Conservation (phyloP, 139 green algal genomes). For the Axilococcus clingmanii region DNA sequence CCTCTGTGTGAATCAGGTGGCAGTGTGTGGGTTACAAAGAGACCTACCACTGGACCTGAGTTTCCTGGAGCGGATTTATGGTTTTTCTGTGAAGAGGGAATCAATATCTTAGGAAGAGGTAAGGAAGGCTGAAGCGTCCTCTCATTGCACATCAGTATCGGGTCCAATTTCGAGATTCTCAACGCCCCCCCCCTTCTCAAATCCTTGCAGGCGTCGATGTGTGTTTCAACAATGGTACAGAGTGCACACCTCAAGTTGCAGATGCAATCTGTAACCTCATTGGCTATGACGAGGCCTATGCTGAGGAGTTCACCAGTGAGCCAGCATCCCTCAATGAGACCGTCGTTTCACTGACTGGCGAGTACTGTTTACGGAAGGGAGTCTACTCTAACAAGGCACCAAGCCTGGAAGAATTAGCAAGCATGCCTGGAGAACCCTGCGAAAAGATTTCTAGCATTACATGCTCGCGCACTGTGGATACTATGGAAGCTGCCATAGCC, state of each 20-base stretch:
- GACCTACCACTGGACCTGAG: not conserved
- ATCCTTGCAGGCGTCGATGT: not conserved
- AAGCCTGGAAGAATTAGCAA: not conserved
- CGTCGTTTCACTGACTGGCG: not conserved
- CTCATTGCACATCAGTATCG: no score
- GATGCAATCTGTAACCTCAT: constrained; percentile 1
- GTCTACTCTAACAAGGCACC: not conserved
- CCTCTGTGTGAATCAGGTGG: constrained; percentile 2
- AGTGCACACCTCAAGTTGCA: constrained; percentile 1
- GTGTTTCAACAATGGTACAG: not conserved
- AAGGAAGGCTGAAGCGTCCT: not conserved
- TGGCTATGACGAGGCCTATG: not conserved
- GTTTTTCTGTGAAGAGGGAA: constrained; percentile 4
- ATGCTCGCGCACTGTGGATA: not conserved
- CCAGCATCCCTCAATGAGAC: not conserved
- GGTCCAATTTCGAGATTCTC: not conserved
- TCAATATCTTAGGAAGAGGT: not conserved
- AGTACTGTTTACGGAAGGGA: constrained; percentile 1
- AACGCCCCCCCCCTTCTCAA: not conserved
- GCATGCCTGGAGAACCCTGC: constrained; percentile 3
- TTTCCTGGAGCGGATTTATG: constrained; percentile 1
- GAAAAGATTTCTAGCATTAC: not conserved
- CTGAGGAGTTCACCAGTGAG: not conserved
- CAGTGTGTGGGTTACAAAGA: not conserved
- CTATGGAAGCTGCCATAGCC: not conserved